phyloP scores from a whole-genome alignment of 2,329 filamentous ascomycete genomes.

The Ceratocystis papillata region DNA sequence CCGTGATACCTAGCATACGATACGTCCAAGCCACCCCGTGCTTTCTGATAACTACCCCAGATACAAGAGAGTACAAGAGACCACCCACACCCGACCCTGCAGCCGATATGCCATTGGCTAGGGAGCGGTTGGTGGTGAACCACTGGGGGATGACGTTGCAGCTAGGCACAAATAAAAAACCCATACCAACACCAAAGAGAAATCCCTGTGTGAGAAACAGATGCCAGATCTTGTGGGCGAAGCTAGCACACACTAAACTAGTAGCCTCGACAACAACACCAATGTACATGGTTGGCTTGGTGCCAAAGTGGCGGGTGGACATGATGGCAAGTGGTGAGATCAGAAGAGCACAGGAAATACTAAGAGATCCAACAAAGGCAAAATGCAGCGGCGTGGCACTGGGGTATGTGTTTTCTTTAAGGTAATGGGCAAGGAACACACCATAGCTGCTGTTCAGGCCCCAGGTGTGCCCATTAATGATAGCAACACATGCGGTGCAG shows the following conservation, averaged over 20 bases:
- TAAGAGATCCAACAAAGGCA: constrained; percentile 57
- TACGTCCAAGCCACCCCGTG: constrained; percentile 58
- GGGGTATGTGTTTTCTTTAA: constrained; percentile 49
- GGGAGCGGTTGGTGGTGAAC: constrained; percentile 56
- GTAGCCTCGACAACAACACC: constrained; percentile 54
- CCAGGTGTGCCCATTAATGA: constrained; percentile 63
- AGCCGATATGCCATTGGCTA: constrained; percentile 58
- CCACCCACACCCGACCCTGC: constrained; percentile 69
- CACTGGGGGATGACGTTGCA: constrained; percentile 62
- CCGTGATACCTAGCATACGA: constrained; percentile 52
- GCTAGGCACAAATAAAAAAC: constrained; percentile 60
- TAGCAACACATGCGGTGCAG: constrained; percentile 32
- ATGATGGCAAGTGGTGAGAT: constrained; percentile 58
- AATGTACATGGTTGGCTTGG: constrained; percentile 50
- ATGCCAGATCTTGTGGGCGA: constrained; percentile 60
- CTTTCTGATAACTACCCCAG: constrained; percentile 55
- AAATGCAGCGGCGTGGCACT: constrained; percentile 55
- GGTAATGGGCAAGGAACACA: constrained; percentile 48
- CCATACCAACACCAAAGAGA: constrained; percentile 68
- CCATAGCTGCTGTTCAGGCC: constrained; percentile 49
- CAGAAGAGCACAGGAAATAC: constrained; percentile 43
- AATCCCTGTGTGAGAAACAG: constrained; percentile 65
- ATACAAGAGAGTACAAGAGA: constrained; percentile 54
- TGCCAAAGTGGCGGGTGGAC: constrained; percentile 51
- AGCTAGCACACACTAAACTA: constrained; percentile 59